Evolutionary conservation across 2,329 filamentous ascomycete species (phyloP).

Genomic region (Hymenoscyphus albidus): DNA sequence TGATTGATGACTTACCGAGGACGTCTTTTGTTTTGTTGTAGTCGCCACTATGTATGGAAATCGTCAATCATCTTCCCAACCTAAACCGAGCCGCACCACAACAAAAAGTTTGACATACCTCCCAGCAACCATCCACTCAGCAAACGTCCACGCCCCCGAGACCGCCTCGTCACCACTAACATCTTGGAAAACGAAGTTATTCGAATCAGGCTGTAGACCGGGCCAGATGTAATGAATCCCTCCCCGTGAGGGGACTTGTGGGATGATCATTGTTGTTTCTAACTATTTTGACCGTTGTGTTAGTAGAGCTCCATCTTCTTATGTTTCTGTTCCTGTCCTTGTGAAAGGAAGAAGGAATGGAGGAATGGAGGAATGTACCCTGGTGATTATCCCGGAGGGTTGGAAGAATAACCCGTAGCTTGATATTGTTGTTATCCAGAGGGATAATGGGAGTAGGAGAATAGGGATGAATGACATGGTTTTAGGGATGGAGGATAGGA

Average conservation of each 20-base stretch:
- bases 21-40: conserved; percentile 10
- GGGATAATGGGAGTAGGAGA: not conserved
- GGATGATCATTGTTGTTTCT: conserved; percentile 8
- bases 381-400: not conserved
- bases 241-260: not conserved
- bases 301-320: not conserved
- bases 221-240: conserved; percentile 13
- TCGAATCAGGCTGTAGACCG: conserved; percentile 2
- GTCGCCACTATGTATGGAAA: not conserved
- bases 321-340: not conserved
- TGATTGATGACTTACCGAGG: not conserved
- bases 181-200: conserved; percentile 14
- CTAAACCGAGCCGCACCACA: not conserved
- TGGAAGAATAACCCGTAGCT: conserved; percentile 1
- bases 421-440: not conserved
- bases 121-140: conserved; percentile 7
- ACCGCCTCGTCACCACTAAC: conserved; percentile 7
- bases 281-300: not conserved
- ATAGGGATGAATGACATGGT: not conserved
- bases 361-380: not conserved
- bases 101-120: not conserved
- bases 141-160: conserved; percentile 6
- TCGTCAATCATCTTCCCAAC: not conserved
- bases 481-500: not conserved
- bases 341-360: not conserved